Base-by-base conservation (phyloP, 2,329 filamentous ascomycete species). In the Cryphonectria nitschkei region DNA sequence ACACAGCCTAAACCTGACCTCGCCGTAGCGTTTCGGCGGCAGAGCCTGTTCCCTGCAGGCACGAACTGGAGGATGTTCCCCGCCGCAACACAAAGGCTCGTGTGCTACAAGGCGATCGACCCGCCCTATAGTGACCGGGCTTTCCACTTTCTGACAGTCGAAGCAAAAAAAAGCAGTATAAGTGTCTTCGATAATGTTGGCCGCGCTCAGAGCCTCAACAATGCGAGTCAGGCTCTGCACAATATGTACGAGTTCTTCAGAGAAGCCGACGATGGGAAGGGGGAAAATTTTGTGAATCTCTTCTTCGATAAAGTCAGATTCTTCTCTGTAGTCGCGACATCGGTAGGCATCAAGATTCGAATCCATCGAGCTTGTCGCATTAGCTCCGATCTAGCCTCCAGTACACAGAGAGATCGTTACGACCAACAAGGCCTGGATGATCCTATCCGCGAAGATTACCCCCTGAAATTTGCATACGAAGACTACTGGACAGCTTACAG, bases 221-320 rank as follows among this genome's bases (percentile, higher is more conserved):
- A 70, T 39, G 68, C 68, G 13, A 70, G 68, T 22, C 68, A 70
- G 13, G 50, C 63, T 5, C 39, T 70, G 7, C 64, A 70, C 32
- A 70, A 70, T 9, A 70, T 70, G 34, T 70, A 52, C 5, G 56
- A 70, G 29, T 39, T 70, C 14, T 67, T 70, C 39, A 70, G 54
- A 29, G 68, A 70, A 37, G 63, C 68, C 6, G 41, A 68, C 26
- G 34, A 61, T 29, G 56, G 13, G 1, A 22, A 32, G 37, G 22
- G 29, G 8, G 63, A 70, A 14, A 64, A 67, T 0, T 34, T 46
- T n/a, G 19, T 50, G 2, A 52, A 61, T 4, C 22, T 32, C 0
- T 70, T 70, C 64, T 70, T 70, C 22, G 68, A 70, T 7, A 66
- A 52, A 26, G 64, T 70, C 11, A 50, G 68, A 19, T 67, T 70